A percentile compares a stretch with the other conserved stretches of the same genome.
Evolutionary conservation across 495 filamentous ascomycete genomes (phyloP).

Genomic region (Neurospora discreta): DNA sequence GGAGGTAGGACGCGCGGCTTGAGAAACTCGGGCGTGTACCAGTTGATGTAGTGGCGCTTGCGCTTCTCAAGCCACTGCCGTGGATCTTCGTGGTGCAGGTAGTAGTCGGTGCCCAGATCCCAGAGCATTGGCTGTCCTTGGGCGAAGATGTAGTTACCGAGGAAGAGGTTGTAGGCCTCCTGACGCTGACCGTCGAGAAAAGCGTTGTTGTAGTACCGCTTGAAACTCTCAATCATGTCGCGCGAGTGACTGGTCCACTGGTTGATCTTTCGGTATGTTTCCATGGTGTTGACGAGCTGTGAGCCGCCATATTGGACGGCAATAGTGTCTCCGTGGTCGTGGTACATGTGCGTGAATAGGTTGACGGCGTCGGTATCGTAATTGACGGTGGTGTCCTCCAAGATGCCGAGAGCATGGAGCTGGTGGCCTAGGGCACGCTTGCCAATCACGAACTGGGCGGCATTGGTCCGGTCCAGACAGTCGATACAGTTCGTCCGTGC

Average conservation of each 20-base stretch:
- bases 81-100: conserved; percentile 84
- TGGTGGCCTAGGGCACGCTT: conserved; percentile 89
- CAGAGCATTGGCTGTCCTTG: conserved; percentile 94
- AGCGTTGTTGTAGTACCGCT: conserved; percentile 97
- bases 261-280: conserved; percentile 95
- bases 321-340: conserved; percentile 94
- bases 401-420: conserved; percentile 82
- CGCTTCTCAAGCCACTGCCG: conserved; percentile 54
- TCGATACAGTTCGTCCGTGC: conserved; percentile 97
- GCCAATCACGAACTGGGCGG: conserved; percentile 96
- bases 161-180: conserved; percentile 95
- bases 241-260: conserved; percentile 96
- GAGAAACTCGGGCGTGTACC: conserved; percentile 75
- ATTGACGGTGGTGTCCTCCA: conserved; percentile 64
- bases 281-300: conserved; percentile 97
- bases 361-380: conserved; percentile 95
- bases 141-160: conserved; percentile 88
- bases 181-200: conserved; percentile 94
- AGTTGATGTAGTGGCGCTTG: conserved; percentile 61
- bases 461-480: conserved; percentile 92
- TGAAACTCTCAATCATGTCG: conserved; percentile 99
- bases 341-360: conserved; percentile 93
- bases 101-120: conserved; percentile 94
- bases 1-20: conserved; percentile 44
- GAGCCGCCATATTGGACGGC: conserved; percentile 96